Conservation (phyloP, 257 asterid genomes). For the Gentiana macrophylla region DNA sequence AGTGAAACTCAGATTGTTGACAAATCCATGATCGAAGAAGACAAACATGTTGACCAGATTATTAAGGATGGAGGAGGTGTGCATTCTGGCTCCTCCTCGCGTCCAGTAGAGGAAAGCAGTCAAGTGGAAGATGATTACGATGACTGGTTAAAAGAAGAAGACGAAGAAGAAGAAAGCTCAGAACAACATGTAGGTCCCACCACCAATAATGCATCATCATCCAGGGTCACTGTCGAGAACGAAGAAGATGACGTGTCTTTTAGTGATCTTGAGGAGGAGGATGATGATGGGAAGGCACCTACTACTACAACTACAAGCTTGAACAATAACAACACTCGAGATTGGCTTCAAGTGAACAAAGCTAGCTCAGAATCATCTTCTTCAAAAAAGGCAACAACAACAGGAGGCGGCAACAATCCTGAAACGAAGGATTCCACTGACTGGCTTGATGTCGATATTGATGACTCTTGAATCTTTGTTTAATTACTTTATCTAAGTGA, state of each 20-base stretch:
- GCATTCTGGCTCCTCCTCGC: constrained; percentile 17
- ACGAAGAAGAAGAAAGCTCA: constrained; percentile 33
- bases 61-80: constrained; percentile 20
- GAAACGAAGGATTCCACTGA: constrained; percentile 52
- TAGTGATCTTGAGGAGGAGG: constrained; percentile 94
- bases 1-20: constrained; percentile 27
- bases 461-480: constrained; percentile 29
- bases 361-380: constrained; percentile 22
- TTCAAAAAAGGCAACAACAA: background rate
- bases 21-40: constrained; percentile 18
- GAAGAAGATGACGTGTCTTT: constrained; percentile 89
- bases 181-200: too few relatives aligned
- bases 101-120: constrained; percentile 33
- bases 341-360: constrained; percentile 74
- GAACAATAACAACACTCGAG: constrained; percentile 69
- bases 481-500: too few relatives aligned
- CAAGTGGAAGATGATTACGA: constrained; percentile 73
- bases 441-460: constrained; percentile 61
- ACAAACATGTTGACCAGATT: constrained; percentile 12
- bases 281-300: constrained; percentile 42
- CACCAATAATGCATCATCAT: background rate
- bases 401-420: constrained; percentile 18
- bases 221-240: constrained; percentile 42
- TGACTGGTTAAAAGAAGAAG: constrained; percentile 94
- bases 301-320: constrained; percentile 38